These are phyloP conservation scores for Penicillium coprophilum DNA, from an alignment of 495 filamentous ascomycete genomes.

Conservation along the genomic window DNA sequence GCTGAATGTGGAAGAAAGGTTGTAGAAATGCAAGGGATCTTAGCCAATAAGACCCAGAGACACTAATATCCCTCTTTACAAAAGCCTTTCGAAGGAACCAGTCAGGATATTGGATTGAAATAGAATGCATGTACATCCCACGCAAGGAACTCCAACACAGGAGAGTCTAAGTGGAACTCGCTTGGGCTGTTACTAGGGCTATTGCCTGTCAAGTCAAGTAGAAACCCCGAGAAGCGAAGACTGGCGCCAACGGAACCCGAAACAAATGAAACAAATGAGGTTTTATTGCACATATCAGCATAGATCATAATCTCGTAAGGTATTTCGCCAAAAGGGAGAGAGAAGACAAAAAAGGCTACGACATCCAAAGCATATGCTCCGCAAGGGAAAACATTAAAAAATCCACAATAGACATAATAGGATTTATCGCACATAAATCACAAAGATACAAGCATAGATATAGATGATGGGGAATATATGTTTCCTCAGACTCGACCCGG, in stretches of 20 bases:
- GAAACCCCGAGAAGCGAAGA: slow-evolving; percentile 6
- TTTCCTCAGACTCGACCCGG: slow-evolving; percentile 19
- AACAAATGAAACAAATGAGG: slow-evolving; percentile 13
- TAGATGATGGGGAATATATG: slow-evolving; percentile 1
- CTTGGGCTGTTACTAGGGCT: slow-evolving; percentile 7
- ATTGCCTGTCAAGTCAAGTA: not conserved
- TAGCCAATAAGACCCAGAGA: slow-evolving; percentile 4
- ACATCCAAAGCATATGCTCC: not conserved
- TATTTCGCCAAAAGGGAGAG: slow-evolving; percentile 15
- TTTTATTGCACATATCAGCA: slow-evolving; percentile 23
- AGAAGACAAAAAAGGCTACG: slow-evolving; percentile 2
- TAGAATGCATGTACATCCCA: slow-evolving; percentile 20
- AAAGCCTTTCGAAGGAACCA: slow-evolving; percentile 8
- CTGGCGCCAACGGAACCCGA: not conserved
- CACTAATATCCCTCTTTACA: slow-evolving; percentile 11
- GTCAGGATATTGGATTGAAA: slow-evolving; percentile 1
- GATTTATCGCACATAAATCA: slow-evolving; percentile 18
- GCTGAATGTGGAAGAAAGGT: slow-evolving; percentile 13
- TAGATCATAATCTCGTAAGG: slow-evolving; percentile 29
- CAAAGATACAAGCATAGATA: slow-evolving; percentile 12
- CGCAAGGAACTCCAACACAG: slow-evolving; percentile 30
- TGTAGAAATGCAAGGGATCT: slow-evolving; percentile 24
- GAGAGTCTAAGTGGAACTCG: slow-evolving; percentile 7
- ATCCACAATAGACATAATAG: slow-evolving; percentile 7
- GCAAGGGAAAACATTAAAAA: slow-evolving; percentile 8